phyloP scores from a whole-genome alignment of 305 asterid genomes.

The Fraxinus ornus region DNA sequence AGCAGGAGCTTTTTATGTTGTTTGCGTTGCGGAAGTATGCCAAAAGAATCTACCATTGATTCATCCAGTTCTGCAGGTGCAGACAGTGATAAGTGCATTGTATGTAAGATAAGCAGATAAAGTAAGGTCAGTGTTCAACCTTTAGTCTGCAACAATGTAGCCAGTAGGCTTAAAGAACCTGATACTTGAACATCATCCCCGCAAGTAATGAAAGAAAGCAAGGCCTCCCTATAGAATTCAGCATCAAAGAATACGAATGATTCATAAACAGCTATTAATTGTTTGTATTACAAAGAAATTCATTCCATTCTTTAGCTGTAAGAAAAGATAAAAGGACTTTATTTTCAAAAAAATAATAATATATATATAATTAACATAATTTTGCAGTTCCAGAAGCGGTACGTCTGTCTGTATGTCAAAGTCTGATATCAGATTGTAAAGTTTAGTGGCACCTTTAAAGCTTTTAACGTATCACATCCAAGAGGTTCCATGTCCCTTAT shows the following conservation, averaged over 20 bases:
- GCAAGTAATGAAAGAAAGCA: slow-evolving; percentile 71
- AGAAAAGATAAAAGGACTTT: not conserved
- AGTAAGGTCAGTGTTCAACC: slow-evolving; percentile 44
- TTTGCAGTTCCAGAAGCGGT: not conserved
- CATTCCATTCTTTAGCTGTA: slow-evolving; percentile 19
- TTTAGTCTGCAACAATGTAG: slow-evolving; percentile 93
- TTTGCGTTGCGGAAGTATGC: slow-evolving; percentile 95
- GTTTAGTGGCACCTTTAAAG: not conserved
- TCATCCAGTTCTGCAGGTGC: slow-evolving; percentile 82
- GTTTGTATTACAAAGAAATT: slow-evolving; percentile 14
- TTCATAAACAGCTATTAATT: not conserved
- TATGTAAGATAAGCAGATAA: slow-evolving; percentile 22
- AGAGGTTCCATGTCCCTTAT: not conserved
- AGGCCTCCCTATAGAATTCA: slow-evolving; percentile 67
- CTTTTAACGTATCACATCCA: not conserved
- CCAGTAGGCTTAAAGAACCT: slow-evolving; percentile 81
- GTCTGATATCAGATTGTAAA: not conserved
- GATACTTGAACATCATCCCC: slow-evolving; percentile 89
- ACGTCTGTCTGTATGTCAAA: not conserved
- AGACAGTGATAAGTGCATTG: slow-evolving; percentile 22
- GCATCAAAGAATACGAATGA: slow-evolving; percentile 15
- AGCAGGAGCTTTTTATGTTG: slow-evolving; percentile 87
- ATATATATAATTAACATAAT: not conserved
- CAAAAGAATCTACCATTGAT: slow-evolving; percentile 94
- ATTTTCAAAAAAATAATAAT: not conserved